These are phyloP conservation scores for Claviceps spartinae DNA, from an alignment of 2,329 filamentous ascomycete genomes.

Conservation along the genomic window DNA sequence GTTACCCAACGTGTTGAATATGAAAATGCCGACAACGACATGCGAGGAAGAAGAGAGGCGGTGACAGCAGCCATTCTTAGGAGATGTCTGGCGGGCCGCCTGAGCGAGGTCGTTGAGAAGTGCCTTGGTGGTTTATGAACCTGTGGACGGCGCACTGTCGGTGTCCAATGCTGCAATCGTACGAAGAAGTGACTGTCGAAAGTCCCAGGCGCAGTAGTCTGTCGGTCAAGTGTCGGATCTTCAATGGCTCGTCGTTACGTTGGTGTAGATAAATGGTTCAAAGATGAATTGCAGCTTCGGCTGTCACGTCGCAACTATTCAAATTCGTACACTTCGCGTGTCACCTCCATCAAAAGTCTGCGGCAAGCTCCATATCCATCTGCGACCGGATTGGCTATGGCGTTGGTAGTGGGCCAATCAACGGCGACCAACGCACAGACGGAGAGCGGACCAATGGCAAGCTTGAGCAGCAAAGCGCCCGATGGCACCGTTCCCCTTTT, in stretches of 20 bases:
- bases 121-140: background rate
- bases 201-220: too few relatives aligned
- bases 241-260: background rate
- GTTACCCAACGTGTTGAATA: conserved; percentile 29
- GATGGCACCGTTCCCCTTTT: conserved; percentile 29
- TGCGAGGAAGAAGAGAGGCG: conserved; percentile 41
- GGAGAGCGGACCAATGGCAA: conserved; percentile 15
- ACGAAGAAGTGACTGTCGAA: too few relatives aligned
- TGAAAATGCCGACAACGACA: conserved; percentile 29
- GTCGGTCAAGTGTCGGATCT: background rate
- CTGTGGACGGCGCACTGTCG: background rate
- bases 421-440: conserved; percentile 14
- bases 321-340: conserved; percentile 6
- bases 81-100: background rate
- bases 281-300: background rate
- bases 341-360: conserved; percentile 16
- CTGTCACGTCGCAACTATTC: conserved; percentile 8
- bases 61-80: conserved; percentile 8
- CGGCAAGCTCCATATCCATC: conserved; percentile 12
- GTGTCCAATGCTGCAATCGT: background rate
- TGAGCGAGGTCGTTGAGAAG: background rate
- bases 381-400: background rate
- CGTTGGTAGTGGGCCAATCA: conserved; percentile 17
- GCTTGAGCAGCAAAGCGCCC: conserved; percentile 12
- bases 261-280: background rate